Base-by-base conservation (phyloP, 2,329 filamentous ascomycete genomes). In the Monascus ruber region DNA sequence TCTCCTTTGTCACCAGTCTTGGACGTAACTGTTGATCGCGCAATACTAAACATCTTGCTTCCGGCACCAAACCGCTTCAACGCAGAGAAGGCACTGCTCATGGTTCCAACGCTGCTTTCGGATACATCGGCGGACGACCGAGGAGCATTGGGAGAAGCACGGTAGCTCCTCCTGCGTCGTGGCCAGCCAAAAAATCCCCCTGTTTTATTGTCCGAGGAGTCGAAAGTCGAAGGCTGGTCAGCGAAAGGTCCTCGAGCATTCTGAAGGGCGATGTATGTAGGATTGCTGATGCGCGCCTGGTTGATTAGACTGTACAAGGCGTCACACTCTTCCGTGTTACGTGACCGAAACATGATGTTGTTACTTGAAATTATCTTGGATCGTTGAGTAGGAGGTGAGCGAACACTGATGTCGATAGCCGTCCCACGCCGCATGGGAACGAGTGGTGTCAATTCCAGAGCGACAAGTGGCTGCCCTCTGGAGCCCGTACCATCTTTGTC, bases 371-470 rank as follows among this genome's bases (percentile, higher is more conserved):
- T 74, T 41, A 94, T 73, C 50, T 77, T 76, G 4, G 83, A 87
- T 45, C 83, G 77, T 28, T 72, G 58, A 5, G 83, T 83, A 25
- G 88, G 83, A 1, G 85, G 85, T 5, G 89, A 95, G 36, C 87
- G 83, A 47, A 98, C 85, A 48, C 93, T 91, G 39, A 98, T 85
- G 58, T 98, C 91, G 27, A 98, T 76, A 3, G 84, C 85, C 24
- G 87, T 98, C 52, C 88, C 91, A 53, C 89, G 83, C 46, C 89
- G 79, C 44, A 96, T 79, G 49, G 88, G 83, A 5, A 96, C 89
- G 31, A 94, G 70, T 1, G 91, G 91, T 0, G 89, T 96, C 33
- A 98, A 76, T 54, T 94, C 86, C 28, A 95, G 75, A 5, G 82
- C 83, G 43, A 81, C 62, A 27, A 81, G 62, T 27, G 76, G 77